These are phyloP conservation scores for Breynia disticha DNA, from an alignment of 441 rosid species.

Conservation along the genomic window DNA sequence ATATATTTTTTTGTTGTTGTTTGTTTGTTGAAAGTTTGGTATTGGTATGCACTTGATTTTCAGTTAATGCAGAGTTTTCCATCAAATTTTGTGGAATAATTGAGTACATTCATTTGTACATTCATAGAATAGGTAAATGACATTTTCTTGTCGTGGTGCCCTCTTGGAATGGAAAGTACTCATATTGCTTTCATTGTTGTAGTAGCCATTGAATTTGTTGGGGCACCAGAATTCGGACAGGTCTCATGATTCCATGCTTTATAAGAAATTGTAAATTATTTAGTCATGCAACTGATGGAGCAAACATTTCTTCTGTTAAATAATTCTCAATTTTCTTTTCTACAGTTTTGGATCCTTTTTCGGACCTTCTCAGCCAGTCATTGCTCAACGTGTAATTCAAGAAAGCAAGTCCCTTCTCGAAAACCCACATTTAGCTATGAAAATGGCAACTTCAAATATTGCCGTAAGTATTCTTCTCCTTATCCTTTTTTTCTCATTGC, in stretches of 20 bases:
- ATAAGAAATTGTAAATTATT: neutral
- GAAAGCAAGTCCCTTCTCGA: slow-evolving; percentile 89
- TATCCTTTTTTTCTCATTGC: neutral
- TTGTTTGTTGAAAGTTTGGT: neutral
- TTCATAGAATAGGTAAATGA: too few species aligned
- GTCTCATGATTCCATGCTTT: neutral
- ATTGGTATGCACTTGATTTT: neutral
- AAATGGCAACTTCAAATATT: slow-evolving; percentile 21
- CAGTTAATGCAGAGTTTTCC: too few species aligned
- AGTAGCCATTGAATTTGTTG: too few species aligned
- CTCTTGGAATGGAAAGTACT: too few species aligned
- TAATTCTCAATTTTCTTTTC: slow-evolving; percentile 2
- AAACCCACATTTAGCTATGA: slow-evolving; percentile 43
- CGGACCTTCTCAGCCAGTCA: slow-evolving; percentile 86
- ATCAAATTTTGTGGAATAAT: too few species aligned
- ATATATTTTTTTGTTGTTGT: neutral
- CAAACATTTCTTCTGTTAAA: neutral
- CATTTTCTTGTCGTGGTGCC: too few species aligned
- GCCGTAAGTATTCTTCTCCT: slow-evolving; percentile 29
- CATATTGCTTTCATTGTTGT: too few species aligned
- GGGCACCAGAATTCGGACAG: too few species aligned
- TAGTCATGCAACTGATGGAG: neutral
- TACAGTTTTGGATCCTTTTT: slow-evolving; percentile 89
- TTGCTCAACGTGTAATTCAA: slow-evolving; percentile 87
- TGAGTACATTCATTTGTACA: too few species aligned